These are phyloP conservation scores for Populus deltoides DNA, from an alignment of 345 rosid species.

Conservation along the genomic window DNA sequence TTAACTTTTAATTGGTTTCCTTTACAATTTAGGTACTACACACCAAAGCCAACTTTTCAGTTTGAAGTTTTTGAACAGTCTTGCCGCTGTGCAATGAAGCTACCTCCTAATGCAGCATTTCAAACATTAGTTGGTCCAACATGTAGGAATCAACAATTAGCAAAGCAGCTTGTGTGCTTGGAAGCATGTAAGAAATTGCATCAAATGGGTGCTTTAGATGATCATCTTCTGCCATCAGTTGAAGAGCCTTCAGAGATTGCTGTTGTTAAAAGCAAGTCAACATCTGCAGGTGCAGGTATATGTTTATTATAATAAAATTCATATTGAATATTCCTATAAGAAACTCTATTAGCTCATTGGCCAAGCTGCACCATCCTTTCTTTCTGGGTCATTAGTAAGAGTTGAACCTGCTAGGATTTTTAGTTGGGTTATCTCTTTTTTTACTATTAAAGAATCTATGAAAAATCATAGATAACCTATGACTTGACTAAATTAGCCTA, in stretches of 20 bases:
- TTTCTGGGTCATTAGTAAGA: neutral
- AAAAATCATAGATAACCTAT: too few relatives aligned
- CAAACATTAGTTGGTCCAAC: constrained; percentile 53
- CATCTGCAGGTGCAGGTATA: constrained; percentile 60
- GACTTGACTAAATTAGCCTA: neutral
- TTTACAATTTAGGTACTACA: constrained; percentile 39
- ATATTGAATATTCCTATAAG: neutral
- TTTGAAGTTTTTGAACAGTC: constrained; percentile 29
- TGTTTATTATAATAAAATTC: neutral
- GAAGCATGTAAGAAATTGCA: constrained; percentile 74
- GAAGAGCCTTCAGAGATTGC: constrained; percentile 32
- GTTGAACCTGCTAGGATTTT: neutral
- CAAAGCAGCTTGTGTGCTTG: constrained; percentile 64
- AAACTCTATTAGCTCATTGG: too few relatives aligned
- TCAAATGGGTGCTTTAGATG: constrained; percentile 50
- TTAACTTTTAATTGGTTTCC: constrained; percentile 4
- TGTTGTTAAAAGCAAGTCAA: constrained; percentile 36
- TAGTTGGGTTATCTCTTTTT: too few relatives aligned
- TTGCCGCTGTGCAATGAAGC: constrained; percentile 40
- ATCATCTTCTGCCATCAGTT: constrained; percentile 44
- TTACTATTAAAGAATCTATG: too few relatives aligned
- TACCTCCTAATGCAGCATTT: constrained; percentile 55
- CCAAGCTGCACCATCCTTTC: too few relatives aligned
- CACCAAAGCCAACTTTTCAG: constrained; percentile 49
- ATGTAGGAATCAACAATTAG: constrained; percentile 45